Base-by-base conservation (phyloP, 441 rosid species). In the Iberis amara region DNA sequence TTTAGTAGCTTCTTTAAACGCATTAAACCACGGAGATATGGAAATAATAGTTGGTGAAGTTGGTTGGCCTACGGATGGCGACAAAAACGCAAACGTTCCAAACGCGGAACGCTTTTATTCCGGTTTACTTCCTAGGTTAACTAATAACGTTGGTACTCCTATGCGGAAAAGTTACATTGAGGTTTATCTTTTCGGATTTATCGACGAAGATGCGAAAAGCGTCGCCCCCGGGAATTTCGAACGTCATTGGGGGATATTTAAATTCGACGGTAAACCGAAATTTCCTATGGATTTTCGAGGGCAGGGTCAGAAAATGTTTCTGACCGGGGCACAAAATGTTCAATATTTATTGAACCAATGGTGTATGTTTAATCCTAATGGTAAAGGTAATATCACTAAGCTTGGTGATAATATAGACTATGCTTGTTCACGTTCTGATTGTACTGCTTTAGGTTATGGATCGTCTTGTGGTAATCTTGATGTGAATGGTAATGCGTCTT, bases 31-130 rank as follows among this genome's bases (percentile, higher is more conserved):
- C 13, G 88, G 85, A 0, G 59, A 79, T 2, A 60, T 86, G 74
- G 59, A 85, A 1, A 73, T 92, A 47, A 61, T 88, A 0, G 91
- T 92, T 3, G 98, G 98, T 26, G 98, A 92, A 70, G 95, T 81
- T 2, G 98, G 98, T 13, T 92, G 98, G 98, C 98, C 98, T 0
- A 88, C 96, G 0, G 96, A 88, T 26, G 99, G 96, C 0, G 95
- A 92, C 73, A 73, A 69, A 68, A 79, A 81, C 46, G 97, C 79
- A 0, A 88, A 77, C 8, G n/a, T 44, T 4, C 81, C 70, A n/a
- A 70, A 73, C 64, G 96, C 97, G 5, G 59, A 68, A 27, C 65
- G 89, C 42, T 92, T 86, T 51, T 92, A 92, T 33, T 73, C 69
- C 3, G 99, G 96, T 3, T 76, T 92, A 15, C 53, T 89, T 39